A percentile compares a stretch with the other conserved stretches of the same genome.
These are phyloP conservation scores for Solioccasus polychromus DNA, from an alignment of 768 basidiomycete genomes.

Conservation along the genomic window DNA sequence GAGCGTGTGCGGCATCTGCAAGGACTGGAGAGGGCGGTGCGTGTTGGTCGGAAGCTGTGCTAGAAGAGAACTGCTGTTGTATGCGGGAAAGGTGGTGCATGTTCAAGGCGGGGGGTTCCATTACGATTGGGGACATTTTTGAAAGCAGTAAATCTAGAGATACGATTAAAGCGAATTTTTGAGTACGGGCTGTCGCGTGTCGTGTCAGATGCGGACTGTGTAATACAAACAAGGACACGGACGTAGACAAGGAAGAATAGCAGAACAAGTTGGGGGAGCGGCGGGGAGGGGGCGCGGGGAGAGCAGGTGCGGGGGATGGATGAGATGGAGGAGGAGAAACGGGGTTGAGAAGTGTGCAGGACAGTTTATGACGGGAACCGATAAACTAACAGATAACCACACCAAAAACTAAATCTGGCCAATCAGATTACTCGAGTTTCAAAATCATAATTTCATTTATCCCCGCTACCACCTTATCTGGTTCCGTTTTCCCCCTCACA, in stretches of 20 bases:
- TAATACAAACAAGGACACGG: background rate
- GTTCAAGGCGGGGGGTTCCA: constrained; percentile 51
- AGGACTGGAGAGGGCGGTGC: constrained; percentile 19
- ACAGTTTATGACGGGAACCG: constrained; percentile 38
- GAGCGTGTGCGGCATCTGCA: constrained; percentile 21
- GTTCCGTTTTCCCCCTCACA: background rate
- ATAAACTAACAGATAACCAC: constrained; percentile 39
- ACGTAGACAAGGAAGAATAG: background rate
- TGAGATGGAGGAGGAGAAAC: constrained; percentile 25
- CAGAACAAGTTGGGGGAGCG: background rate
- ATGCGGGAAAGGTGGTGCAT: constrained; percentile 52
- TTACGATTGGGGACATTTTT: constrained; percentile 56
- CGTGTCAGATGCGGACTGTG: background rate
- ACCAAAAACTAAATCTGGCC: constrained; percentile 30
- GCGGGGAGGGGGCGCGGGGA: background rate
- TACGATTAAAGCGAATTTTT: constrained; percentile 29
- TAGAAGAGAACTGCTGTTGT: constrained; percentile 43
- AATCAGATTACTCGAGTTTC: constrained; percentile 35
- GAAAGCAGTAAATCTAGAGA: constrained; percentile 28
- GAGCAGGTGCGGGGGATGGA: constrained; percentile 2
- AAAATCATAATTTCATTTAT: constrained; percentile 21
- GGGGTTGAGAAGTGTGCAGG: constrained; percentile 21
- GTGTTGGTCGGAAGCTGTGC: constrained; percentile 32
- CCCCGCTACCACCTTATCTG: constrained; percentile 6
- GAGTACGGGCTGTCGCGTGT: constrained; percentile 22